Base-by-base conservation (phyloP, 2,329 filamentous ascomycete species). In the Didymella segeticola region DNA sequence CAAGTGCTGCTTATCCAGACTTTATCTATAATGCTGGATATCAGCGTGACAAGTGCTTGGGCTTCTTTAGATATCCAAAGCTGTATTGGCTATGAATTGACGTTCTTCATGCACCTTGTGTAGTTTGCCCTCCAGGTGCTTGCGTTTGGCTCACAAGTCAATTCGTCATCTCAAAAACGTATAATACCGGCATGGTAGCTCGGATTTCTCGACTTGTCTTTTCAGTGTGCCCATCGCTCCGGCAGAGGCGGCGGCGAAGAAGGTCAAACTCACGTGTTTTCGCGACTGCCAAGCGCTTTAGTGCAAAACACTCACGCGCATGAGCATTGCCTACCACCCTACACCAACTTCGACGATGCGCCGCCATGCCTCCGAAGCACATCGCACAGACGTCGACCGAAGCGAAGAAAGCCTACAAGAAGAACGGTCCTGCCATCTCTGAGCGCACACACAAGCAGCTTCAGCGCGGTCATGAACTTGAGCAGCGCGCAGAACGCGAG, bases 351-450 rank as follows among this genome's bases (percentile, higher is more conserved):
- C 22, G 7, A 22, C 19, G 9, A 54, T 54, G 51, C 29, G 30
- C 30, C 58, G 43, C 36, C 47, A 73, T 73, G 71, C 48, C 69
- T 11, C 61, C 69, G 6, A 50, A 53, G 11, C 65, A 62, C 37
- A 66, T 67, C 31, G 69, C 66, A 19, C 72, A 75, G 49, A 76
- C 73, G 5, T 66, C 68, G 2, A 69, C 60, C 30, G 71, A 76
- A 54, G 69, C 57, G 10, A 74, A 75, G 34, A 69, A 65, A 7
- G 63, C 58, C 3, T 64, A 71, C 60, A 71, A 70, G 45, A 68
- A 69, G 41, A 63, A 68, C 47, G 70, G 67, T 1, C 51, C 63
- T 2, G 50, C 51, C 2, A 46, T 73, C 9, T 60, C 65, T 7
- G 68, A 68, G 30, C 60, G 56, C 11, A 64, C 72, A 31, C 57